A percentile compares a stretch with the other conserved stretches of the same genome.
Evolutionary conservation across 2,329 filamentous ascomycete species (phyloP).

Genomic region (Colletotrichum trifolii): DNA sequence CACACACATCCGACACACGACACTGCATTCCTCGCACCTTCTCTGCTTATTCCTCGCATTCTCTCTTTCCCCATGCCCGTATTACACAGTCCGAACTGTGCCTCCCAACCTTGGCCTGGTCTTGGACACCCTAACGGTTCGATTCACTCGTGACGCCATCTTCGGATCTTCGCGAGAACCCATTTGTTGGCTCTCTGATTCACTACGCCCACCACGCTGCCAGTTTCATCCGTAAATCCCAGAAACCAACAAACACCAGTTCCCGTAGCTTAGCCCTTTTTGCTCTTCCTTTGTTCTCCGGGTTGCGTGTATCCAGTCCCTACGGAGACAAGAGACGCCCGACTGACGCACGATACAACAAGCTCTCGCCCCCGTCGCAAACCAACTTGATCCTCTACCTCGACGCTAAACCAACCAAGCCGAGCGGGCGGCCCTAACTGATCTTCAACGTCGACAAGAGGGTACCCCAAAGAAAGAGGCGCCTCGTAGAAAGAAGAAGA

Average conservation of each 20-base stretch:
- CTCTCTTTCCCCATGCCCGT: constrained; percentile 17
- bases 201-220: constrained; percentile 4
- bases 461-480: neutral
- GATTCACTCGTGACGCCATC: no score
- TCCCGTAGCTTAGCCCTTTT: neutral
- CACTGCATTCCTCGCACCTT: constrained; percentile 30
- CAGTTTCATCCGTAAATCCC: constrained; percentile 1
- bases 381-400: constrained; percentile 13
- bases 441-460: constrained; percentile 32
- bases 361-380: constrained; percentile 33
- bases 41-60: constrained; percentile 31
- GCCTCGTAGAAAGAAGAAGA: constrained; percentile 7
- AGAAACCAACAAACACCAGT: constrained; percentile 2
- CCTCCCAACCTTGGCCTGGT: no score
- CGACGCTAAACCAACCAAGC: constrained; percentile 24
- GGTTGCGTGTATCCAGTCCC: constrained; percentile 17
- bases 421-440: constrained; percentile 25
- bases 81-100: no score
- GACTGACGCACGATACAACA: constrained; percentile 32
- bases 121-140: no score
- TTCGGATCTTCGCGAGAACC: no score
- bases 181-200: neutral
- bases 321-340: constrained; percentile 32
- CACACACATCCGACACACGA: neutral
- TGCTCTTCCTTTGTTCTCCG: constrained; percentile 29